phyloP scores from a whole-genome alignment of 73 alveolate genomes.

The Strombidium stylifer region DNA sequence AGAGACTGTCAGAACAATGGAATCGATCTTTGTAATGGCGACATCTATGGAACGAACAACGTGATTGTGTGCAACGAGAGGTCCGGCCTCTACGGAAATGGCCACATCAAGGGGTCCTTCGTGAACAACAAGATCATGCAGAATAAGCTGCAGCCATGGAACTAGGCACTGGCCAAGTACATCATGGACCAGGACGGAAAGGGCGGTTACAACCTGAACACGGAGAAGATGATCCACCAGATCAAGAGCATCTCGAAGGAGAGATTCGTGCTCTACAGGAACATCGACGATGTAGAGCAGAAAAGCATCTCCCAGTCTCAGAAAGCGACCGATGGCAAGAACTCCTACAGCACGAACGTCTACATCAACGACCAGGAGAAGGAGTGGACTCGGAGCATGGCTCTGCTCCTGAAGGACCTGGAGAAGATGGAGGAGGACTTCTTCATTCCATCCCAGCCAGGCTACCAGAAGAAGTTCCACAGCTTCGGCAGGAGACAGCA shows the following conservation, averaged over 20 bases:
- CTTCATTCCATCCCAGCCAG: background rate
- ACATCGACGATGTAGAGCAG: background rate
- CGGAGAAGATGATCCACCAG: background rate
- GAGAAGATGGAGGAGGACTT: background rate
- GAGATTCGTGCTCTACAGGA: slow-evolving; percentile 3
- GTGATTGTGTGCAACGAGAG: slow-evolving; percentile 1
- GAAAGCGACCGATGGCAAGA: background rate
- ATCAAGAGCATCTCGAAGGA: background rate
- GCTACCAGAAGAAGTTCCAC: background rate
- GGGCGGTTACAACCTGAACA: background rate
- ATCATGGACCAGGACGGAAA: slow-evolving; percentile 8
- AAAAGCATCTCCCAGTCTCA: background rate
- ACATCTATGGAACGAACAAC: background rate
- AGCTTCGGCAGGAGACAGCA: too few relatives aligned
- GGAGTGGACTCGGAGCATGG: too few relatives aligned
- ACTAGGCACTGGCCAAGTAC: slow-evolving; percentile 6
- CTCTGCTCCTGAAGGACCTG: background rate
- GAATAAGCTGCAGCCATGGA: slow-evolving; percentile 15
- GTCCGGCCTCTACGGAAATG: slow-evolving; percentile 11
- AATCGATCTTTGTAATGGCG: slow-evolving; percentile 14
- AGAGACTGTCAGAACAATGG: background rate
- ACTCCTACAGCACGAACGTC: background rate
- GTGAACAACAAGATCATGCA: background rate
- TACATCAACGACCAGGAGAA: too few relatives aligned
- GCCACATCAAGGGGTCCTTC: slow-evolving; percentile 9